Evolutionary conservation across 1,284 basidiomycete genomes (phyloP), one percentile per base, ranked within the genome.

Genomic region (Sporisorium iseilematis-ciliati): DNA sequence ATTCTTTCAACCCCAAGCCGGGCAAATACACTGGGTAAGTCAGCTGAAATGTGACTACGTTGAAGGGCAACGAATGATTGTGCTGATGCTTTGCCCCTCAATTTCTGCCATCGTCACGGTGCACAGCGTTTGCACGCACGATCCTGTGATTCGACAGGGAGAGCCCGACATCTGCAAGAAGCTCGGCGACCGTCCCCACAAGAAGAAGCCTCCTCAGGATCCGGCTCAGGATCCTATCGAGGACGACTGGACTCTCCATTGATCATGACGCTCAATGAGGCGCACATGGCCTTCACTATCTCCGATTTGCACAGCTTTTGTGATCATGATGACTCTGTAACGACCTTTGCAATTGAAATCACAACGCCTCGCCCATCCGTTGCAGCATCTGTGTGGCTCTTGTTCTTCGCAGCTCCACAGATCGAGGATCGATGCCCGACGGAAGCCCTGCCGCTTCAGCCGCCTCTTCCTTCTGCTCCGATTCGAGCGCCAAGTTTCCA

Each of bases 391-490:
- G 42, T 16, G 38, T 70, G 14, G 73, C 73, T 25, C 73, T 31
- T 29, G 57, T 20, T 31, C 73, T 60, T 20, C 56, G 57, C 54
- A 71, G 38, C 49, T 75, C 73, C 7, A 68, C 60, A 4, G 64
- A 25, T 33, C 50, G 54, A 41, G 73, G 52, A 50, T 75, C 73
- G 2, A 63, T 70, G 5, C 63, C 63, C 48, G 55, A 56, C 7
- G 59, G 63, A 25, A 65, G 52, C 2, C 66, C 64, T 10, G 51
- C 64, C 21, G 56, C 58, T 42, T 59, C 60, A 8, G 52, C 60
- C 23, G 69, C 64, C 40, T 73, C 53, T 26, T 64, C 60, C 55
- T 59, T 61, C 45, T 65, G 41, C 26, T 75, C 73, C 14, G 64
- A 43, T 8, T 71, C 73, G 20, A 71, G 54, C 12, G 68, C 73